Percentiles rank a stretch among this genome's conserved stretches.
These are phyloP conservation scores for Polytrichum formosum DNA, from an alignment of 225 moss, liverwort and hornwort genomes.

Conservation along the genomic window DNA sequence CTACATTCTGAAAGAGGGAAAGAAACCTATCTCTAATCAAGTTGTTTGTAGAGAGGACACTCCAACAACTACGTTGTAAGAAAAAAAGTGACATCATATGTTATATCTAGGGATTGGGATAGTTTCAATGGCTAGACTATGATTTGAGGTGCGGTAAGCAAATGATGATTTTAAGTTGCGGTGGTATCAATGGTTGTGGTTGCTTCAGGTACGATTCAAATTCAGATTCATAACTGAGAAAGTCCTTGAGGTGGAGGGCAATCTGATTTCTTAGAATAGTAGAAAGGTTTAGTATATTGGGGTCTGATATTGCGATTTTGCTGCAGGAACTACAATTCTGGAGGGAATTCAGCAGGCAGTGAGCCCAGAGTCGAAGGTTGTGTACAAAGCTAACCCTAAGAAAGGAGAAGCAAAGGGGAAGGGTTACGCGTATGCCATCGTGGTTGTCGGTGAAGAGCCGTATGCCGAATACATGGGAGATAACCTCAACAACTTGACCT, in stretches of 20 bases:
- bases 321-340: constrained; percentile 63
- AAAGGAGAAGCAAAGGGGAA: constrained; percentile 43
- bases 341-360: constrained; percentile 53
- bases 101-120: not conserved
- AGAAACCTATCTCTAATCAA: too few relatives aligned
- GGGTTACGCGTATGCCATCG: constrained; percentile 54
- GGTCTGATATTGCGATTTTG: not conserved
- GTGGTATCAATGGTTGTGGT: too few relatives aligned
- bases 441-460: constrained; percentile 74
- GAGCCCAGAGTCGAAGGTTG: constrained; percentile 38
- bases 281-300: too few relatives aligned
- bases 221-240: not conserved
- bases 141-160: too few relatives aligned
- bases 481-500: constrained; percentile 53
- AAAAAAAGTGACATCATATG: too few relatives aligned
- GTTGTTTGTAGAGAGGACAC: too few relatives aligned
- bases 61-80: too few relatives aligned
- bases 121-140: not conserved
- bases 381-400: constrained; percentile 29
- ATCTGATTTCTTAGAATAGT: not conserved
- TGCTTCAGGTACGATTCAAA: not conserved
- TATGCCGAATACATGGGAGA: constrained; percentile 76
- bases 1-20: too few relatives aligned
- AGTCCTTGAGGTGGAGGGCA: too few relatives aligned
- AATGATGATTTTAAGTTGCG: too few relatives aligned